Evolutionary conservation across 352 stramenopile species (phyloP).

Genomic region (Blastocystis sp.): DNA sequence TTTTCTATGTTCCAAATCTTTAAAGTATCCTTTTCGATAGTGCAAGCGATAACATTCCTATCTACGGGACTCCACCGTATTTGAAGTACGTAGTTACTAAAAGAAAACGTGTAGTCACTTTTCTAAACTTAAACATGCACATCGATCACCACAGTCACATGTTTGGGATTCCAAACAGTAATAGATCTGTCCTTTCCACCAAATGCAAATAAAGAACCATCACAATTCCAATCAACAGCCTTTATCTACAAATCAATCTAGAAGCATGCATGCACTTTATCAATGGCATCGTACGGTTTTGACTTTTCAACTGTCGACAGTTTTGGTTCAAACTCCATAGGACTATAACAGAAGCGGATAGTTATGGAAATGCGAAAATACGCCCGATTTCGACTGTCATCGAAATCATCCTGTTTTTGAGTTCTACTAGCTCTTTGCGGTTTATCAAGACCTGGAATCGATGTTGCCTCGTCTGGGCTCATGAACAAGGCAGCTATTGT

Average conservation of each 20-base stretch:
- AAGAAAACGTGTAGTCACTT: constrained; percentile 14
- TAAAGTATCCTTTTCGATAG: constrained; percentile 21
- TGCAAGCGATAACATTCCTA: constrained; percentile 9
- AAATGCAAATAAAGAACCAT: background rate
- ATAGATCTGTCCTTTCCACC: background rate
- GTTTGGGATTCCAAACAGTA: constrained; percentile 7
- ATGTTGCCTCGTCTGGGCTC: no score
- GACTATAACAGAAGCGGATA: no score
- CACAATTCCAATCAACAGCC: background rate
- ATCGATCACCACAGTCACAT: background rate
- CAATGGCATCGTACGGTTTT: background rate
- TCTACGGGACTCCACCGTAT: constrained; percentile 11
- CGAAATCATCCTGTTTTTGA: no score
- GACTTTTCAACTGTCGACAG: no score
- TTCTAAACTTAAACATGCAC: background rate
- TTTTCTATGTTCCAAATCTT: constrained; percentile 49
- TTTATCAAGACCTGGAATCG: no score
- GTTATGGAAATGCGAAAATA: no score
- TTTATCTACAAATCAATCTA: background rate
- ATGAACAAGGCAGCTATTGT: no score
- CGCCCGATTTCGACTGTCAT: no score
- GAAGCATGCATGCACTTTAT: background rate
- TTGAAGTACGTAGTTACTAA: background rate
- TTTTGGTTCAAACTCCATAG: no score
- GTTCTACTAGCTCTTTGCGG: no score